phyloP scores from a whole-genome alignment of 805 yeast species.

The Ogataea nitratoaversa region DNA sequence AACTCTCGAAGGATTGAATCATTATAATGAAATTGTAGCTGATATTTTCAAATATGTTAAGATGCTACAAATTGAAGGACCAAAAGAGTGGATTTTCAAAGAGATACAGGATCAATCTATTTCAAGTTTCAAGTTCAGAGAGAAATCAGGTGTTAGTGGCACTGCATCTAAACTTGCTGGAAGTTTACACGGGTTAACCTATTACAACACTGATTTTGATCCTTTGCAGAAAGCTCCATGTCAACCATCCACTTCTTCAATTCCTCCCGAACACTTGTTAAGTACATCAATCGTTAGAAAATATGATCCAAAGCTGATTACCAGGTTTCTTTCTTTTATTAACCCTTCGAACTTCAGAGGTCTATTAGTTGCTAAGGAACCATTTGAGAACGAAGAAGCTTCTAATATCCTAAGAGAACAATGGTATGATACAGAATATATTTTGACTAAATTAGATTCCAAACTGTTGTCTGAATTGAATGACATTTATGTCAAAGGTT shows the following conservation, averaged over 20 bases:
- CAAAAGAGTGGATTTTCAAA: constrained; percentile 75
- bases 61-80: constrained; percentile 51
- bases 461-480: constrained; percentile 34
- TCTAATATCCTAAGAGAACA: constrained; percentile 50
- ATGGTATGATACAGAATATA: constrained; percentile 91
- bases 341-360: constrained; percentile 58
- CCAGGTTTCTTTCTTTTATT: constrained; percentile 45
- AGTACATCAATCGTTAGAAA: constrained; percentile 50
- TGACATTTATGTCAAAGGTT: constrained; percentile 26
- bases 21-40: constrained; percentile 58
- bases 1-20: constrained; percentile 63
- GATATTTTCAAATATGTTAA: constrained; percentile 70
- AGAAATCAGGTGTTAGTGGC: constrained; percentile 65
- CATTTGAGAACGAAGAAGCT: constrained; percentile 33
- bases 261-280: constrained; percentile 65
- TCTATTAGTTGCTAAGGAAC: constrained; percentile 46
- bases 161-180: constrained; percentile 56
- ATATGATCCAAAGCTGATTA: constrained; percentile 53
- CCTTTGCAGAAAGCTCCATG: constrained; percentile 4
- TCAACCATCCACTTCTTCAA: constrained; percentile 20
- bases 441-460: constrained; percentile 39
- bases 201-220: constrained; percentile 20
- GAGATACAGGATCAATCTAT: constrained; percentile 68
- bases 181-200: constrained; percentile 21
- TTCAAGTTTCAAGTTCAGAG: constrained; percentile 73